Evolutionary conservation across 768 basidiomycete species (phyloP).

Genomic region (Agrocybe pediades): DNA sequence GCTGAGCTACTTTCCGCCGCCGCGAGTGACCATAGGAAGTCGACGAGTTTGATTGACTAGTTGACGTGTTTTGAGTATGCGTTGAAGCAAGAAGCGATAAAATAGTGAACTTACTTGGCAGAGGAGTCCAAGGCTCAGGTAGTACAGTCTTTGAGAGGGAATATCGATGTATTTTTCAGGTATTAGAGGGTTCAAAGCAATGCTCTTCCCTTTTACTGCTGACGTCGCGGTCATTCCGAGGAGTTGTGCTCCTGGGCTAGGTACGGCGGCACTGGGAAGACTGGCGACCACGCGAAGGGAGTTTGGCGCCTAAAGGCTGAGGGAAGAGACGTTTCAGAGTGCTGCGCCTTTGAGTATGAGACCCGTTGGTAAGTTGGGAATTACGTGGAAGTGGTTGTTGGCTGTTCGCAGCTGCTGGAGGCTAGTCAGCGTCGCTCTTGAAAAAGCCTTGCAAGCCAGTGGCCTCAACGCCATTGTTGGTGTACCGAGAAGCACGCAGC

Average conservation of each 20-base stretch:
- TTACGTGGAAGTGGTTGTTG: too few relatives aligned
- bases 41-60: slow-evolving; percentile 77
- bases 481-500: neutral
- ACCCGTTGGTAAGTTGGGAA: too few relatives aligned
- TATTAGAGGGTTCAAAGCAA: slow-evolving; percentile 51
- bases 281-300: too few relatives aligned
- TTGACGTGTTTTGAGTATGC: slow-evolving; percentile 5
- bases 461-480: neutral
- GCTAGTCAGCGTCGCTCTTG: too few relatives aligned
- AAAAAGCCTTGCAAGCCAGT: too few relatives aligned
- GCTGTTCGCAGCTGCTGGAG: too few relatives aligned
- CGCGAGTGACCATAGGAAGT: slow-evolving; percentile 61
- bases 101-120: slow-evolving; percentile 64
- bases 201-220: slow-evolving; percentile 5
- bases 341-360: too few relatives aligned
- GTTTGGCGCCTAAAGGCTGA: too few relatives aligned
- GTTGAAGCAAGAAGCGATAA: neutral
- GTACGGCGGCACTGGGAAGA: too few relatives aligned
- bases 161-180: slow-evolving; percentile 74
- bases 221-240: too few relatives aligned
- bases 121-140: slow-evolving; percentile 71
- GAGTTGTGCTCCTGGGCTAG: too few relatives aligned
- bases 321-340: too few relatives aligned
- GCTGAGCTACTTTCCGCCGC: slow-evolving; percentile 42
- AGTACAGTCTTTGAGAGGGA: slow-evolving; percentile 80